Evolutionary conservation across 2,329 filamentous ascomycete species (phyloP).

Genomic region (Penicillium digitatum): DNA sequence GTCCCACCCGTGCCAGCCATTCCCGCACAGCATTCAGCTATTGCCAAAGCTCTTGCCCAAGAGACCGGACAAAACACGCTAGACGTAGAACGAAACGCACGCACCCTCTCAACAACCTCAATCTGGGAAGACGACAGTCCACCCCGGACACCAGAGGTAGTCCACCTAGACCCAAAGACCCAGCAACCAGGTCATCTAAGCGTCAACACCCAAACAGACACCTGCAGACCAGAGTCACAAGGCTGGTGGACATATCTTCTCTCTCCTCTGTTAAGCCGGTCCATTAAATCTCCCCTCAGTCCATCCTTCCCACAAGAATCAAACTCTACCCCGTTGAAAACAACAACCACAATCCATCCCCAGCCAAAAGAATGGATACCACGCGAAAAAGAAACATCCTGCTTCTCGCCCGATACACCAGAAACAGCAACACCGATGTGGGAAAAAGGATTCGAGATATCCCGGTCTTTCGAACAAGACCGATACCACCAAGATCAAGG

Average conservation of each 20-base stretch:
- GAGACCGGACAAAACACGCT: conserved; percentile 10
- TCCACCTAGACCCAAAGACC: conserved; percentile 19
- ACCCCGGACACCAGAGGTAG: neutral
- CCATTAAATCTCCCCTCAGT: conserved; percentile 26
- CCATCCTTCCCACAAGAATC: conserved; percentile 21
- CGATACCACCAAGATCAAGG: neutral
- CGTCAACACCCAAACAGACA: conserved; percentile 32
- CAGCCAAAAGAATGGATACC: conserved; percentile 26
- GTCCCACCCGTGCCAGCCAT: conserved; percentile 43
- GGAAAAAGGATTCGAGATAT: conserved; percentile 13
- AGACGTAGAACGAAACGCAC: conserved; percentile 8
- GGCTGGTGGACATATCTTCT: conserved; percentile 51
- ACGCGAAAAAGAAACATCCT: conserved; percentile 25
- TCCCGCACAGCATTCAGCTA: conserved; percentile 29
- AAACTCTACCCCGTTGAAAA: neutral
- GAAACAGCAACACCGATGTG: conserved; percentile 18
- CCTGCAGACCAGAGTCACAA: conserved; percentile 42
- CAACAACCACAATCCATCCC: conserved; percentile 1
- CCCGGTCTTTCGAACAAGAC: conserved; percentile 7
- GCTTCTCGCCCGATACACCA: conserved; percentile 36
- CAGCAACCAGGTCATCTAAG: conserved; percentile 19
- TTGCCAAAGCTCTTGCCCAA: conserved; percentile 7
- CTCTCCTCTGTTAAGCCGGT: conserved; percentile 40
- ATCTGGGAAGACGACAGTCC: conserved; percentile 37
- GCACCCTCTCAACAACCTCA: conserved; percentile 34